A percentile compares a stretch with the other conserved stretches of the same genome.
Conservation (phyloP, 441 rosid genomes). For the Arabidopsis lyrata region DNA sequence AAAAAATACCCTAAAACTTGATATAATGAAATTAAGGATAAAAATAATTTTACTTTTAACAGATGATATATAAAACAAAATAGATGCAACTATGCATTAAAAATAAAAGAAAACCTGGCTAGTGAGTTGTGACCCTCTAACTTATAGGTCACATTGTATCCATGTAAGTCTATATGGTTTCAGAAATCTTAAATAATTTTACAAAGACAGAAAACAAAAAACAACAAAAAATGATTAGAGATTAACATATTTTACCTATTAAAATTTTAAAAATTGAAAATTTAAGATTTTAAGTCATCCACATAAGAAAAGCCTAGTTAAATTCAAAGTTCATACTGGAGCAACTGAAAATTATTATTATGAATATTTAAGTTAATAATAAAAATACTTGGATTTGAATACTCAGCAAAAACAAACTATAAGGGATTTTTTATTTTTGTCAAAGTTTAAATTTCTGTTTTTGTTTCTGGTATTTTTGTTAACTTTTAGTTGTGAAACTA, state of each 20-base stretch:
- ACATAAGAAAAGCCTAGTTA: background rate
- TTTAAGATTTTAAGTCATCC: background rate
- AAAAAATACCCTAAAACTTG: background rate
- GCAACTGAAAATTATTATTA: background rate
- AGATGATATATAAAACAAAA: background rate
- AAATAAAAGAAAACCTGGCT: background rate
- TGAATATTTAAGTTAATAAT: background rate
- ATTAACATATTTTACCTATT: background rate
- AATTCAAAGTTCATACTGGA: background rate
- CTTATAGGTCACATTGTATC: background rate
- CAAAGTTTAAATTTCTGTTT: background rate
- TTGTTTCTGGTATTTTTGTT: constrained; percentile 15
- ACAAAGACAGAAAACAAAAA: background rate
- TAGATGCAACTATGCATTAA: background rate
- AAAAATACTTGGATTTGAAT: background rate
- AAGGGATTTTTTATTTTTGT: background rate
- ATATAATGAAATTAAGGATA: background rate
- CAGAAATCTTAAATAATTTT: background rate
- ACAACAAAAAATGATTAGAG: background rate
- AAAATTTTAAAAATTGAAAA: background rate
- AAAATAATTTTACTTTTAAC: background rate
- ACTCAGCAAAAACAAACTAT: background rate
- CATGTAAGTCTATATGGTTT: background rate
- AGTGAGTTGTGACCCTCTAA: background rate
- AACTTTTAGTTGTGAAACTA: background rate